Base-by-base conservation (phyloP, 495 filamentous ascomycete species). In the Cudoniella acicularis region DNA sequence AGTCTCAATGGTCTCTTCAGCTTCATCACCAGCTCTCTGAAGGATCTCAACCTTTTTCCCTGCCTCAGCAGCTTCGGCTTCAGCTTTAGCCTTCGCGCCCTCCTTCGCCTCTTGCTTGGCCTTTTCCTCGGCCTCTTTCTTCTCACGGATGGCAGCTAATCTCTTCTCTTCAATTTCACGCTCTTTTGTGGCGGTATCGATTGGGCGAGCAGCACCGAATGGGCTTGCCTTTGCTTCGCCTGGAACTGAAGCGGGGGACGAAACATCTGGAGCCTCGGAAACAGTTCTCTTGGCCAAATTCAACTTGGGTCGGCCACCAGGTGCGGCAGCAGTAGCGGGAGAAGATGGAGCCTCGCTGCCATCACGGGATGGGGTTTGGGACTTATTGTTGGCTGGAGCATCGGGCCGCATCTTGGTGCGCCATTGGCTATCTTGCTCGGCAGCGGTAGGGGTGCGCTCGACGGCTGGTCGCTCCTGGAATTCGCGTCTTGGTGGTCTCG, bases 251-350 rank as follows among this genome's bases (percentile, higher is more conserved):
- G 81, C 67, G 16, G 85, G 70, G 11, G 77, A 73, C 25, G 78
- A 60, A 11, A 79, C 74, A 45, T 80, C 81, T 1, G 80, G 73
- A 46, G 77, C 74, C 53, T 96, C 92, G 3, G 92, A 85, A 27
- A 96, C 88, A 4, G 90, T 95, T 47, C 94, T 85, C 79, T 97
- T 97, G 55, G 83, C 70, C 13, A 96, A 84, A 66, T 97, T 92
- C 63, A 97, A 72, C 64, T 78, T 87, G 2, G 92, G 92, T 41
- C 92, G 83, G 17, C 76, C 76, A 36, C 76, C 81, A 30, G 86
- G 77, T 49, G 79, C 66, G 52, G 76, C 64, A 23, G 78, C 62
- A 49, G 76, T 69, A 49, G 78, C 76, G 9, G 88, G 88, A 0
- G 88, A 90, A 16, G 88, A 75, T 13, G 91, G 89, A 20, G 59